Conservation (phyloP, 257 asterid genomes). For the Coffea eugenioides region DNA sequence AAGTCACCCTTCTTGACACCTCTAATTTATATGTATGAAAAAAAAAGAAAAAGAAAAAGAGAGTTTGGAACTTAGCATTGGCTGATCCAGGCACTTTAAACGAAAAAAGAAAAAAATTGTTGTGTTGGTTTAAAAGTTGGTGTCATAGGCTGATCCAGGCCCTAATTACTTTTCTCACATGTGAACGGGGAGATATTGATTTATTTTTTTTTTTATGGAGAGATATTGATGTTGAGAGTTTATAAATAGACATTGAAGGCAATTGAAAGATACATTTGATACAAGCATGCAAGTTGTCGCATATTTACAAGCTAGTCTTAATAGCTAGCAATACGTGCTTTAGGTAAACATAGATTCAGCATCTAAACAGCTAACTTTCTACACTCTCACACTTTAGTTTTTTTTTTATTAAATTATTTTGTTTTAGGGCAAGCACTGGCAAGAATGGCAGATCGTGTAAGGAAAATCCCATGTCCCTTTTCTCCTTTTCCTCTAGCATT, state of each 20-base stretch:
- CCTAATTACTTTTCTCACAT: no score
- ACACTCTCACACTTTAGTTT: not conserved
- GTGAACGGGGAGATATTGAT: no score
- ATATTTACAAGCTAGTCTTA: not conserved
- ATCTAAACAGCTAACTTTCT: not conserved
- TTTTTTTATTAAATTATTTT: slow-evolving; percentile 24
- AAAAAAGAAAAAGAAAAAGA: no score
- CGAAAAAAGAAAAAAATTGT: no score
- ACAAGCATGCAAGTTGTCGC: not conserved
- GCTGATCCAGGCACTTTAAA: no score
- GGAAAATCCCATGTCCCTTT: slow-evolving; percentile 37
- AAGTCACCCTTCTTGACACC: no score
- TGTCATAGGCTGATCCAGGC: no score
- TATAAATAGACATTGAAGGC: not conserved
- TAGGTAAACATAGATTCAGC: not conserved
- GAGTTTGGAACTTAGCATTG: no score
- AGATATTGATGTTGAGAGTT: not conserved
- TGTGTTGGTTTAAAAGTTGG: no score
- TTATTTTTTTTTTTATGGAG: no score
- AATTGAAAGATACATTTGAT: not conserved
- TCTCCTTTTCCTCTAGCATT: slow-evolving; percentile 44
- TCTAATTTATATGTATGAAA: no score
- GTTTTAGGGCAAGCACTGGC: slow-evolving; percentile 52
- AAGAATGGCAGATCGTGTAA: slow-evolving; percentile 51
- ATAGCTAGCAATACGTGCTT: not conserved